These are phyloP conservation scores for Ampelomyces quisqualis DNA, from an alignment of 2,329 filamentous ascomycete species.

Conservation along the genomic window DNA sequence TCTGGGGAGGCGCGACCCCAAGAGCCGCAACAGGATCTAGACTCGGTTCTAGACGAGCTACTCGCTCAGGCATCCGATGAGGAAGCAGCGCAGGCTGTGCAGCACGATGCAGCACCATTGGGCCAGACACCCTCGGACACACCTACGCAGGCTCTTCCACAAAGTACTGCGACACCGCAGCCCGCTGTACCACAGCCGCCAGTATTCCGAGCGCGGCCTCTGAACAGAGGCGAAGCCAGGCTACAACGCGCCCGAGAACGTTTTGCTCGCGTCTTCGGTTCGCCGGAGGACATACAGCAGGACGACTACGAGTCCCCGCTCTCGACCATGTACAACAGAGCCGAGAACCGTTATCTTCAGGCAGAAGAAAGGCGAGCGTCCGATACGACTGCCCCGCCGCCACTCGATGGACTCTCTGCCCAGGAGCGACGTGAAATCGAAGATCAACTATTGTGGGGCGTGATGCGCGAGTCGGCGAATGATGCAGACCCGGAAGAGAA, in stretches of 20 bases:
- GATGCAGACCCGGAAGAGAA: conserved; percentile 14
- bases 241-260: conserved; percentile 31
- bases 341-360: conserved; percentile 46
- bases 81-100: conserved; percentile 5
- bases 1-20: conserved; percentile 26
- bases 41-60: conserved; percentile 39
- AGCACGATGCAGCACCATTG: conserved; percentile 1
- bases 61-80: conserved; percentile 31
- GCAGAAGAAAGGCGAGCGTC: conserved; percentile 42
- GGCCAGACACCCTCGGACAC: background rate
- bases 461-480: conserved; percentile 29
- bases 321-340: conserved; percentile 50
- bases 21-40: conserved; percentile 32
- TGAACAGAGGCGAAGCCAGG: conserved; percentile 19
- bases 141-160: background rate
- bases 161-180: conserved; percentile 4
- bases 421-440: conserved; percentile 35
- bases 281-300: conserved; percentile 49
- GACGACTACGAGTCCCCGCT: conserved; percentile 53
- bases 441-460: conserved; percentile 37
- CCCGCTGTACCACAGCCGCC: too few species aligned
- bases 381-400: conserved; percentile 22
- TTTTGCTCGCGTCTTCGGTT: conserved; percentile 47
- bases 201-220: conserved; percentile 14
- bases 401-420: conserved; percentile 22